Percentiles rank a stretch among this genome's conserved stretches.
These are phyloP conservation scores for Flaveria trinervia DNA, from an alignment of 129 eudicot genomes.

Conservation along the genomic window DNA sequence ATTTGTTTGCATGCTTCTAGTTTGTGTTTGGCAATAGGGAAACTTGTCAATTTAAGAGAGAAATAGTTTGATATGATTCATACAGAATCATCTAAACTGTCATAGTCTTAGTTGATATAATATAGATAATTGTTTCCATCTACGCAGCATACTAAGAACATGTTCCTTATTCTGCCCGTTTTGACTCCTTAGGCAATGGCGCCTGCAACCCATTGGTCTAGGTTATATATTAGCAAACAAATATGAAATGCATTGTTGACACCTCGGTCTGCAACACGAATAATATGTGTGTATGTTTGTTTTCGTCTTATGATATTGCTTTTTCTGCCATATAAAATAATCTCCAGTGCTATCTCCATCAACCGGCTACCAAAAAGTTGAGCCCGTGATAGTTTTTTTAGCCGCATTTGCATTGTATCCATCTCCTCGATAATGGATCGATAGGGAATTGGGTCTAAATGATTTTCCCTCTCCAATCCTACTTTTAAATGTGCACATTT, in stretches of 20 bases:
- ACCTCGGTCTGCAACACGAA: slow-evolving; percentile 27
- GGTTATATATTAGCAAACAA: slow-evolving; percentile 9
- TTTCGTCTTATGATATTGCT: slow-evolving; percentile 1
- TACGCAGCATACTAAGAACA: slow-evolving; percentile 3
- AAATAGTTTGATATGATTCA: not conserved
- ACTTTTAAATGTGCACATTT: too few relatives aligned
- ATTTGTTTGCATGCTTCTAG: not conserved
- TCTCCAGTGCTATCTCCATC: slow-evolving; percentile 21
- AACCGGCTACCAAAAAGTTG: slow-evolving; percentile 25
- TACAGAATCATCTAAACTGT: not conserved
- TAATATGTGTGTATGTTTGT: not conserved
- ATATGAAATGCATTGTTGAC: slow-evolving; percentile 22
- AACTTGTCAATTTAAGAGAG: not conserved
- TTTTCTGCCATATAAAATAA: not conserved
- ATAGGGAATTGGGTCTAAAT: too few relatives aligned
- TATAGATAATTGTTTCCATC: slow-evolving; percentile 13
- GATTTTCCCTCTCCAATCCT: too few relatives aligned
- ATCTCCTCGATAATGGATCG: not conserved
- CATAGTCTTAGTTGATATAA: slow-evolving; percentile 15
- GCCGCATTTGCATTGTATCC: slow-evolving; percentile 14
- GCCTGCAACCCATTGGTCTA: slow-evolving; percentile 7
- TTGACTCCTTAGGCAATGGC: slow-evolving; percentile 13
- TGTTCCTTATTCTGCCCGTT: not conserved
- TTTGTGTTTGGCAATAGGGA: not conserved
- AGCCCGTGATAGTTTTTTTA: slow-evolving; percentile 5